Evolutionary conservation across 164 flowering plant species (phyloP).

Genomic region (Sedum album): DNA sequence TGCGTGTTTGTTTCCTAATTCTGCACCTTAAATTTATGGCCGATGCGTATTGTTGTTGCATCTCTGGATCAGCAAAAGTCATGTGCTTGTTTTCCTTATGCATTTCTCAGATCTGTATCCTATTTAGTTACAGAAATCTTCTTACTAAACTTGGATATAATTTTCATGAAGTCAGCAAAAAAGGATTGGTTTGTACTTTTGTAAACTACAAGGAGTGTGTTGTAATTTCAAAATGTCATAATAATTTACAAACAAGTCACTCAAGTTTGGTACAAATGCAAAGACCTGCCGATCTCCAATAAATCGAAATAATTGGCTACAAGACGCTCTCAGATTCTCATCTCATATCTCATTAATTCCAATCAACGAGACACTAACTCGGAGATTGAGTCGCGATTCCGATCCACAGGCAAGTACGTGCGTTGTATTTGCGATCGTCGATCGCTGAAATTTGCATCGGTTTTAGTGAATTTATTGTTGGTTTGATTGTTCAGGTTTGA

Average conservation of each 20-base stretch:
- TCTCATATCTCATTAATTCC: neutral
- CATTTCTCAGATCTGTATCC: too few relatives aligned
- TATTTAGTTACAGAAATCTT: too few relatives aligned
- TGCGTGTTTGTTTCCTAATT: too few relatives aligned
- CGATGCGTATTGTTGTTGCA: too few relatives aligned
- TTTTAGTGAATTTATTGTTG: neutral
- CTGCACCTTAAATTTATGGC: too few relatives aligned
- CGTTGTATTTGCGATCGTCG: neutral
- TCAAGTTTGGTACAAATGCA: neutral
- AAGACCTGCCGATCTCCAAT: neutral
- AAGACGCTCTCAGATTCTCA: neutral
- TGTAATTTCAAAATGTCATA: neutral
- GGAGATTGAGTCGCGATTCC: neutral
- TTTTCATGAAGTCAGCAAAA: too few relatives aligned
- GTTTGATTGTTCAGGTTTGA: neutral
- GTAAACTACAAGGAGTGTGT: neutral
- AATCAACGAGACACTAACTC: neutral
- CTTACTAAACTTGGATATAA: too few relatives aligned
- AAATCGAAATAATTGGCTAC: conserved; percentile 4
- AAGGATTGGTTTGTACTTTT: neutral
- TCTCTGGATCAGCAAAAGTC: too few relatives aligned
- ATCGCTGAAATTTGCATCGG: neutral
- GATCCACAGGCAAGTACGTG: neutral
- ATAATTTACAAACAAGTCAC: neutral
- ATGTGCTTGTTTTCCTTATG: too few relatives aligned